phyloP scores from a whole-genome alignment of 1,139 yeast species.

The Scheffersomyces lignicola region DNA sequence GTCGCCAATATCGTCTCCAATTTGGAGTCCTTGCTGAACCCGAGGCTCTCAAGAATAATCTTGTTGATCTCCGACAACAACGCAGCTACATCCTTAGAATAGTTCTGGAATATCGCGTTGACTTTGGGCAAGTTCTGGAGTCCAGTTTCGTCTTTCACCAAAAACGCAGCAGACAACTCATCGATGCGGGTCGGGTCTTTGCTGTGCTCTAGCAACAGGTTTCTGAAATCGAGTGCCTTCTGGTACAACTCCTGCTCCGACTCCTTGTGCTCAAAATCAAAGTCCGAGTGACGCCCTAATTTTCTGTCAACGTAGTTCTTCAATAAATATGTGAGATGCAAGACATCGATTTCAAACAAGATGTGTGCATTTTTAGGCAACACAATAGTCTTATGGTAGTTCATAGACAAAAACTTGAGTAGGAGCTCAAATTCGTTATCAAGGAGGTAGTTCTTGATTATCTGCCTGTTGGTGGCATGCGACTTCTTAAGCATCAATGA shows the following conservation, averaged over 20 bases:
- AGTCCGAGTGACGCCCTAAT: constrained; percentile 17
- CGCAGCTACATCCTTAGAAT: constrained; percentile 18
- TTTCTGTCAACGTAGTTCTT: constrained; percentile 22
- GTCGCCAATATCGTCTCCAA: constrained; percentile 35
- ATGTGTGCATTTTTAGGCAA: constrained; percentile 34
- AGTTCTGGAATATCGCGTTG: constrained; percentile 20
- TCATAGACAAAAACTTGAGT: constrained; percentile 37
- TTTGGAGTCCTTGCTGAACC: constrained; percentile 27
- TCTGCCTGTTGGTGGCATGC: constrained; percentile 50
- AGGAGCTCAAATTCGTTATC: constrained; percentile 52
- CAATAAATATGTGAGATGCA: constrained; percentile 44
- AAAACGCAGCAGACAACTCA: constrained; percentile 28
- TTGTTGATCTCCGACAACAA: constrained; percentile 27
- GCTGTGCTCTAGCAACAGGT: constrained; percentile 32
- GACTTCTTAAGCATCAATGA: constrained; percentile 22
- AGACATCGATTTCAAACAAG: constrained; percentile 53
- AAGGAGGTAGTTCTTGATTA: constrained; percentile 45
- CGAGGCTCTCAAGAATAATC: constrained; percentile 27
- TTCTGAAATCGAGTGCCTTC: constrained; percentile 42
- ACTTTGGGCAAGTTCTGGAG: constrained; percentile 25
- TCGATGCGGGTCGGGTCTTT: constrained; percentile 18
- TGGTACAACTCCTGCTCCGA: constrained; percentile 15
- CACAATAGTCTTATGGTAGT: constrained; percentile 48
- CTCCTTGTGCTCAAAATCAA: constrained; percentile 14
- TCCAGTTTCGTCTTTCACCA: constrained; percentile 24